Conservation (phyloP, 192 early-diverging fungal genomes). For the Coemansia sp. region DNA sequence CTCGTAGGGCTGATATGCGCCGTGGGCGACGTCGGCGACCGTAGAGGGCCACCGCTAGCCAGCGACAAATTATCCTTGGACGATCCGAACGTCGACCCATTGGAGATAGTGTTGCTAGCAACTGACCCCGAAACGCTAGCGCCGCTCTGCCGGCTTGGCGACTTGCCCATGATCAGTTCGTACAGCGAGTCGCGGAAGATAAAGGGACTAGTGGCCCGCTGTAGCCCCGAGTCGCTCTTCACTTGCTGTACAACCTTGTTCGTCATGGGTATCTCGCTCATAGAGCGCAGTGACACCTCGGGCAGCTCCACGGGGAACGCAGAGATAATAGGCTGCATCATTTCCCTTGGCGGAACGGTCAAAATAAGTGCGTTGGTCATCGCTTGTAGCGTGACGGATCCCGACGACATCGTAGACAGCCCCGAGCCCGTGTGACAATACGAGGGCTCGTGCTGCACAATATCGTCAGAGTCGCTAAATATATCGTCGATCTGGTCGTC, state of each 20-base stretch:
- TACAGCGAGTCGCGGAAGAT: slow-evolving; percentile 48
- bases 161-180: slow-evolving; percentile 53
- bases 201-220: slow-evolving; percentile 34
- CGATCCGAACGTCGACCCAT: slow-evolving; percentile 34
- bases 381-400: slow-evolving; percentile 38
- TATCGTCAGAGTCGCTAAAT: slow-evolving; percentile 45
- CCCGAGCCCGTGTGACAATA: slow-evolving; percentile 41
- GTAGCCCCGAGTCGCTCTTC: slow-evolving; percentile 15
- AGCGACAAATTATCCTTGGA: slow-evolving; percentile 31
- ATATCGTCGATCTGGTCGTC: slow-evolving; percentile 43
- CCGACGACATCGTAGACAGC: slow-evolving; percentile 24
- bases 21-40: slow-evolving; percentile 30
- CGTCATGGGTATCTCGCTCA: slow-evolving; percentile 9
- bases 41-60: slow-evolving; percentile 1
- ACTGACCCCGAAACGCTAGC: slow-evolving; percentile 25
- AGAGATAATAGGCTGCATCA: slow-evolving; percentile 18
- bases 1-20: slow-evolving; percentile 42
- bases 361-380: slow-evolving; percentile 31
- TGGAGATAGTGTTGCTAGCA: slow-evolving; percentile 38
- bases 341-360: neutral
- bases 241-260: neutral
- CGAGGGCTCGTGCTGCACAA: slow-evolving; percentile 47
- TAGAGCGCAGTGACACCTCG: slow-evolving; percentile 1
- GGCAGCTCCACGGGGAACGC: slow-evolving; percentile 39
- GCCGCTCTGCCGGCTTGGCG: slow-evolving; percentile 33